Evolutionary conservation across 129 eudicot species (phyloP).

Genomic region (Pittosporum tobira): DNA sequence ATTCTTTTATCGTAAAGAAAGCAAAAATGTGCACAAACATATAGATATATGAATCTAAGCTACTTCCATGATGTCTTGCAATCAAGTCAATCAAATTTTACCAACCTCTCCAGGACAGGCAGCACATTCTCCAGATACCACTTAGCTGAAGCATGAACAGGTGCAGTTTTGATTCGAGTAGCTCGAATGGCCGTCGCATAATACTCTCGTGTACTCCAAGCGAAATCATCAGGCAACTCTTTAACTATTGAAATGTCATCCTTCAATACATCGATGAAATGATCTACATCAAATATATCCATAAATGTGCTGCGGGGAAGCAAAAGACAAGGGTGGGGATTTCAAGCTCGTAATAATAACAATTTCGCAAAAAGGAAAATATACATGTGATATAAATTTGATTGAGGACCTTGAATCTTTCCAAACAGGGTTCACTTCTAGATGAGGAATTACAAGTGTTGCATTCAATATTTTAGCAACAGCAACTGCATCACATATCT

Average conservation of each 20-base stretch:
- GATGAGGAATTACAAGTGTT: conserved; percentile 48
- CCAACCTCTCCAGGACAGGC: conserved; percentile 80
- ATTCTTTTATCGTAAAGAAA: not conserved
- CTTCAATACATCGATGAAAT: conserved; percentile 69
- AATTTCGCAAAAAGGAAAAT: not conserved
- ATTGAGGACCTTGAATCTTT: conserved; percentile 56
- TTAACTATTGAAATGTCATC: conserved; percentile 63
- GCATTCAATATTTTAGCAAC: conserved; percentile 61
- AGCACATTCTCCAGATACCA: conserved; percentile 74
- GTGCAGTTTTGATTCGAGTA: conserved; percentile 82
- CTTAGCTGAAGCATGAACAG: conserved; percentile 90
- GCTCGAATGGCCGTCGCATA: conserved; percentile 83
- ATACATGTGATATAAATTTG: not conserved
- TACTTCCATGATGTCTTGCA: not conserved
- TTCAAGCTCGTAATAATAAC: conserved; percentile 1
- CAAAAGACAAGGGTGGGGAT: conserved; percentile 7
- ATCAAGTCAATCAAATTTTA: conserved; percentile 9
- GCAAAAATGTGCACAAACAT: not conserved
- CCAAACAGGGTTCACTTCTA: conserved; percentile 57
- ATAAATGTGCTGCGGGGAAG: conserved; percentile 50
- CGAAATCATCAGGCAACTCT: conserved; percentile 74
- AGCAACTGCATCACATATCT: conserved; percentile 67
- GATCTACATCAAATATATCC: conserved; percentile 90
- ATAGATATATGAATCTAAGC: not conserved
- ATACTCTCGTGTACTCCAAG: conserved; percentile 92